Conservation (phyloP, 2,329 filamentous ascomycete species). For the Phyllosticta capitalensis region DNA sequence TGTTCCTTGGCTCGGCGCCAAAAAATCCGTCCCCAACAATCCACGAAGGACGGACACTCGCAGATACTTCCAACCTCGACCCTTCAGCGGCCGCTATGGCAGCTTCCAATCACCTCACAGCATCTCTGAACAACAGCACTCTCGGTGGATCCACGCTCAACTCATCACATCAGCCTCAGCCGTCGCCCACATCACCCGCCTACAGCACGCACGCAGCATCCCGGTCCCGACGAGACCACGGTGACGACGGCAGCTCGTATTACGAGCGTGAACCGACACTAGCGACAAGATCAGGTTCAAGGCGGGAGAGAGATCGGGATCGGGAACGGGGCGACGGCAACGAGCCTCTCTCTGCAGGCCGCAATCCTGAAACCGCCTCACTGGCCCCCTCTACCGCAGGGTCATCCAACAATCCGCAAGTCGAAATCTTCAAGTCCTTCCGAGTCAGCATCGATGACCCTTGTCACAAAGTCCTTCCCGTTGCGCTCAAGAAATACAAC, state of each 20-base stretch:
- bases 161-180: slow-evolving; percentile 26
- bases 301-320: slow-evolving; percentile 2
- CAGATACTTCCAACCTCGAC: slow-evolving; percentile 36
- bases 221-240: slow-evolving; percentile 16
- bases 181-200: slow-evolving; percentile 16
- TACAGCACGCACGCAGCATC: slow-evolving; percentile 7
- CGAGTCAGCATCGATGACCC: slow-evolving; percentile 96
- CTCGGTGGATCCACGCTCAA: slow-evolving; percentile 23
- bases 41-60: slow-evolving; percentile 33
- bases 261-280: slow-evolving; percentile 1
- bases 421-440: slow-evolving; percentile 99
- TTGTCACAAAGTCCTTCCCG: slow-evolving; percentile 92
- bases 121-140: slow-evolving; percentile 32
- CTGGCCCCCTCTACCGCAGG: slow-evolving; percentile 8
- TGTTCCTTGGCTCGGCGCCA: slow-evolving; percentile 39
- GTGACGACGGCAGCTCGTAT: slow-evolving; percentile 15
- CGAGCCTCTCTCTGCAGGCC: slow-evolving; percentile 27
- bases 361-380: slow-evolving; percentile 18
- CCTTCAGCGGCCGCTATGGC: slow-evolving; percentile 42
- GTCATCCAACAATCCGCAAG: slow-evolving; percentile 40
- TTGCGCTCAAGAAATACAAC: slow-evolving; percentile 94
- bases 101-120: slow-evolving; percentile 42
- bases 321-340: slow-evolving; percentile 12
- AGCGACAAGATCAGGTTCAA: background rate
- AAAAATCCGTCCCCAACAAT: slow-evolving; percentile 44